Evolutionary conservation across 371 early-diverging fungal species (phyloP), one percentile per base, ranked within the genome.

Genomic region (Phascolomyces articulosus): DNA sequence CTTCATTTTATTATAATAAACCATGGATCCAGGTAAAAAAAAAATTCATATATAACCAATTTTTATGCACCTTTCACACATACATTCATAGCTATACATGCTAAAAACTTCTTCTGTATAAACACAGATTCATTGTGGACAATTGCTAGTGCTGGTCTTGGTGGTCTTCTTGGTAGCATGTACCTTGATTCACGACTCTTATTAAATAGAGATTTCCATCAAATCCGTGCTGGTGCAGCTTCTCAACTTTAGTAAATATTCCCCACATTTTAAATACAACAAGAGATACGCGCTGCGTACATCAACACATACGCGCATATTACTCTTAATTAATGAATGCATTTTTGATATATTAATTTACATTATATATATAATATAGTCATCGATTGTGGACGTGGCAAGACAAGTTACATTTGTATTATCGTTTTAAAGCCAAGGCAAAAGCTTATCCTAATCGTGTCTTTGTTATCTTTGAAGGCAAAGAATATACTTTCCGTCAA

Each of bases 401-500:
- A 55, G 71, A 71, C 26, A 68, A 49, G 26, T 24, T 71, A 28
- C 68, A 75, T 58, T 38, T 67, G 4, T 75, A 75, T 31, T 69
- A 69, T 51, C 69, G 75, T 2, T 75, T 75, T 59, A 64, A 65
- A 27, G 72, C 69, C 9, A 63, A 58, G 26, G 75, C 75, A 1
- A 63, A 68, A 38, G 62, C 69, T 1, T 38, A 56, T 26, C 75
- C 75, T 2, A 51, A 71, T 18, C 65, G 58, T 26, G 54, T 51
- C 3, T 71, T 67, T 63, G 40, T 75, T 23, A 40, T 69, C 11
- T 75, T 75, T 66, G 71, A 75, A 69, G 71, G 65, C 57, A 67
- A 75, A 44, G 24, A 28, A 10, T 75, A 75, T 44, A 67, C 75
- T 2, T 75, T 63, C 60, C 64, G 65, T 29, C 58, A 69, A 31